Conservation (phyloP, 2,329 filamentous ascomycete genomes). For the Monilinia fructigena region DNA sequence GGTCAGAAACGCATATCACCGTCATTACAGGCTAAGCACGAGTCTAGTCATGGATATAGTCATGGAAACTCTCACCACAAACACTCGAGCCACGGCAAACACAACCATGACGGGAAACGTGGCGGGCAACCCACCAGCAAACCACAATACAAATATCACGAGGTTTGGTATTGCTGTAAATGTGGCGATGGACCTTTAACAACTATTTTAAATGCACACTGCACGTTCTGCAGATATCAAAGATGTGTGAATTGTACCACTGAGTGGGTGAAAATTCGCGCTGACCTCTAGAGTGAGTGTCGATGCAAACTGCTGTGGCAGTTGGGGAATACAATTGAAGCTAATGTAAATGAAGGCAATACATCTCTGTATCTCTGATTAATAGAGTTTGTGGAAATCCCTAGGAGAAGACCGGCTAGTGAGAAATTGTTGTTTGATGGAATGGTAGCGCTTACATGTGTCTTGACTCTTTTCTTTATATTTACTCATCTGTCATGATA, state of each 20-base stretch:
- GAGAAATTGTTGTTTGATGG: too few species aligned
- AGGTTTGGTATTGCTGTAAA: slow-evolving; percentile 16
- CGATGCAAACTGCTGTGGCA: not conserved
- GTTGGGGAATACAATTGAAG: not conserved
- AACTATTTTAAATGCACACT: not conserved
- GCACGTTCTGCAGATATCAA: not conserved
- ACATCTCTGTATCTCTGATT: not conserved
- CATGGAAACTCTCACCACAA: not conserved
- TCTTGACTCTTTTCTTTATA: not conserved
- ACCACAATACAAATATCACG: not conserved
- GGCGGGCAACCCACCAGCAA: not conserved
- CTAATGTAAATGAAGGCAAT: not conserved
- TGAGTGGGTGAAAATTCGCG: slow-evolving; percentile 3
- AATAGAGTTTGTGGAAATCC: not conserved
- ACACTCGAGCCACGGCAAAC: slow-evolving; percentile 2
- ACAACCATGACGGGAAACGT: not conserved
- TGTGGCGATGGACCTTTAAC: not conserved
- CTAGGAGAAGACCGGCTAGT: not conserved
- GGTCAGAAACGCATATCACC: not conserved
- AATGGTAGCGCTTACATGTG: not conserved
- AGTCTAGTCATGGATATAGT: not conserved
- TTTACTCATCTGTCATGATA: not conserved
- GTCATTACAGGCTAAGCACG: not conserved
- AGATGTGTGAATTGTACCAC: not conserved
- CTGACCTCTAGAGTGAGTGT: slow-evolving; percentile 7